Evolutionary conservation across 2,329 filamentous ascomycete genomes (phyloP).

Genomic region (Monilinia polystroma): DNA sequence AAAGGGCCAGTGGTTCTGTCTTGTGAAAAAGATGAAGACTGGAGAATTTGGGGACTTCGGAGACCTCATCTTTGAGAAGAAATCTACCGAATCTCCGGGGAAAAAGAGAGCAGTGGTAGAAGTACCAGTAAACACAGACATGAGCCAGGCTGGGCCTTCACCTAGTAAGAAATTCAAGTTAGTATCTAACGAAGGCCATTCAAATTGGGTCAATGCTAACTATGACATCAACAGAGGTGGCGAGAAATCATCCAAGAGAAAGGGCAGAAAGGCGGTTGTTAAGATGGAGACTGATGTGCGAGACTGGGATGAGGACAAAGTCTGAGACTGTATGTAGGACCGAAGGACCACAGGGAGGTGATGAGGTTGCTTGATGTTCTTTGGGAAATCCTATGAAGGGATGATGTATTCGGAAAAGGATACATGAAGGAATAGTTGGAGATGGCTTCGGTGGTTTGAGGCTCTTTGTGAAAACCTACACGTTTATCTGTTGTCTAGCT

Average conservation of each 20-base stretch:
- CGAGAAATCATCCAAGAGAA: background rate
- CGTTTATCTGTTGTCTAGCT: background rate
- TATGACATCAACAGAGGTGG: background rate
- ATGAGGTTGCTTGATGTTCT: background rate
- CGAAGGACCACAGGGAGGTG: background rate
- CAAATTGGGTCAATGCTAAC: background rate
- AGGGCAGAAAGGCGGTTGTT: background rate
- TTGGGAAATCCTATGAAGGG: background rate
- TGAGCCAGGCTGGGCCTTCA: background rate
- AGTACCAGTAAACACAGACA: background rate
- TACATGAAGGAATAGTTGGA: background rate
- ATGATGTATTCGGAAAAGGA: background rate
- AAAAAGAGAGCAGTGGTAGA: background rate
- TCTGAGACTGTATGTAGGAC: background rate
- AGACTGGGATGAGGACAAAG: background rate
- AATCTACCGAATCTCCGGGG: background rate
- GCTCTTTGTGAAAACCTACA: background rate
- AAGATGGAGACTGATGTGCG: background rate
- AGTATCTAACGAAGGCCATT: background rate
- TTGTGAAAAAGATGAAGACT: background rate
- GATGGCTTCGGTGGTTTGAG: background rate
- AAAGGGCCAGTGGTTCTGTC: background rate
- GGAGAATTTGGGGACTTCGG: conserved; percentile 10
- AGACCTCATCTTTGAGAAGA: background rate
- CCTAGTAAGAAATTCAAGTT: background rate